Evolutionary conservation across 495 filamentous ascomycete genomes (phyloP), one percentile per base, ranked within the genome.

Genomic region (Podospora conica): DNA sequence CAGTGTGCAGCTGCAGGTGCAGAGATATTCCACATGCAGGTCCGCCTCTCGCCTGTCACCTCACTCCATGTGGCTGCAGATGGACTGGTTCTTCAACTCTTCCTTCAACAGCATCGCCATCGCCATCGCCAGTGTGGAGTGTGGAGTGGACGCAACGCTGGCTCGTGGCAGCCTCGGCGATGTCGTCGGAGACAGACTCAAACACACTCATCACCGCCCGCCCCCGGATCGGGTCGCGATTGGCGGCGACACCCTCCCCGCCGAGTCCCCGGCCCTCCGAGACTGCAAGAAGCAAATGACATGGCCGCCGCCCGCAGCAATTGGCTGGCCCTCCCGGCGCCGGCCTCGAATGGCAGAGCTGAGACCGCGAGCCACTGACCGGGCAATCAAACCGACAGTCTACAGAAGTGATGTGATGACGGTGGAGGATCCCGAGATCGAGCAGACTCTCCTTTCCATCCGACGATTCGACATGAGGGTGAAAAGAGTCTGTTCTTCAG

Each of bases 261-360:
- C 15, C 55, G 69, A 71, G n/a, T n/a, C n/a, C n/a, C n/a, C n/a
- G n/a, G n/a, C n/a, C n/a, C n/a, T 70, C 64, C 23, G 53, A 55
- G 62, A 48, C 33, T 55, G 24, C 33, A 62, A 65, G 25, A 53
- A 61, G 67, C 31, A 33, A 58, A 67, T 66, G 64, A 62, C 63
- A 64, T 58, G 12, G 67, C 64, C 65, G 66, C 61, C 23, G n/a
- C 28, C 54, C 11, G 56, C 55, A 64, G 53, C 65, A 64, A 65
- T 65, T 68, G 61, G 69, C 27, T n/a, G 33, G 58, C 31, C 28
- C 28, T 9, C 22, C 28, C 33, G 10, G 22, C 28, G 20, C 24
- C 48, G 33, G 29, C 25, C 23, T 62, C 68, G 65, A 70, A 69
- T 70, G 56, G 23, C 48, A 61, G 53, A 66, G 40, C 68, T 67